phyloP scores from a whole-genome alignment of 257 asterid genomes.

The Nicotiana tomentosiformis region DNA sequence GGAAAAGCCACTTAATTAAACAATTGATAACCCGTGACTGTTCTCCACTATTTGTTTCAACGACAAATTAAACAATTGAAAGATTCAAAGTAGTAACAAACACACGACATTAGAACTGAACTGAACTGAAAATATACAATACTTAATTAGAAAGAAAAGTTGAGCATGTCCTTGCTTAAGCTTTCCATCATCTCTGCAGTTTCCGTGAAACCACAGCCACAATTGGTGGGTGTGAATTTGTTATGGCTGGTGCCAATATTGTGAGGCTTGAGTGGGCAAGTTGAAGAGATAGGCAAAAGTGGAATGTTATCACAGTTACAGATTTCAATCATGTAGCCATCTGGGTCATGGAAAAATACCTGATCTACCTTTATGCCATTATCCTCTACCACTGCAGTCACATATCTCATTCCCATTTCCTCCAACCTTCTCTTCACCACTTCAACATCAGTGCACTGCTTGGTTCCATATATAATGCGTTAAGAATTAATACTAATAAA shows the following conservation, averaged over 20 bases:
- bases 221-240: conserved; percentile 3
- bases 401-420: conserved; percentile 30
- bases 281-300: conserved; percentile 20
- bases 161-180: conserved; percentile 32
- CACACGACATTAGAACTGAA: neutral
- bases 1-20: conserved; percentile 3
- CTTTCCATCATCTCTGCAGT: conserved; percentile 29
- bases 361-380: conserved; percentile 33
- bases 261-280: conserved; percentile 16
- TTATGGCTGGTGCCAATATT: neutral
- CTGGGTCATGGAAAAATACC: conserved; percentile 42
- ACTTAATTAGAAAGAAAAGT: conserved; percentile 24
- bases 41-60: neutral
- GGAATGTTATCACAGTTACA: conserved; percentile 38
- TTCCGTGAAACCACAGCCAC: conserved; percentile 15
- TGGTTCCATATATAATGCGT: neutral
- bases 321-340: conserved; percentile 39
- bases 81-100: neutral
- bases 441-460: conserved; percentile 25
- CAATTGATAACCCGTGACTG: neutral
- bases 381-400: conserved; percentile 26
- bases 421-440: conserved; percentile 29
- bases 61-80: neutral
- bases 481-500: too few relatives aligned
- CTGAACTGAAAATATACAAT: neutral